Evolutionary conservation across 2,329 filamentous ascomycete genomes (phyloP).

Genomic region (Bipolaris cookei): DNA sequence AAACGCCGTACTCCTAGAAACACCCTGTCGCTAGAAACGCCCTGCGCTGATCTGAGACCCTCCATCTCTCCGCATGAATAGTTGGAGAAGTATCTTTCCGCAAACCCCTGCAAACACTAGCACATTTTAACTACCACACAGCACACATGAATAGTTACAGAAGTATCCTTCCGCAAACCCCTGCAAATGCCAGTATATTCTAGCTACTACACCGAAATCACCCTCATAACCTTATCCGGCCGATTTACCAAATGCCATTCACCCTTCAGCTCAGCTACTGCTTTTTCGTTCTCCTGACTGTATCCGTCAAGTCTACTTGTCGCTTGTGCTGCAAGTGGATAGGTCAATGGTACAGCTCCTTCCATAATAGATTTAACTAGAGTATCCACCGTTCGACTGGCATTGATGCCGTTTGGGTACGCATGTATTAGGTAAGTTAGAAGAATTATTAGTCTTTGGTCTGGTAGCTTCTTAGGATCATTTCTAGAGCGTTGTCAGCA

Average conservation of each 20-base stretch:
- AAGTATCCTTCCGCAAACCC: constrained; percentile 3
- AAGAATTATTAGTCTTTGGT: constrained; percentile 2
- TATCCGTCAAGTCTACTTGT: constrained; percentile 6
- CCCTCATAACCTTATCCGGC: background rate
- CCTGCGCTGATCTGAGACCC: background rate
- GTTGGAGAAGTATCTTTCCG: constrained; percentile 6
- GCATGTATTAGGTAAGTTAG: constrained; percentile 4
- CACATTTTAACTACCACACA: background rate
- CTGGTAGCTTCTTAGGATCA: constrained; percentile 1
- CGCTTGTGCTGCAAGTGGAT: background rate
- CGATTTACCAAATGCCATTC: constrained; percentile 3
- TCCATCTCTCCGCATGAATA: background rate
- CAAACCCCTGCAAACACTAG: background rate
- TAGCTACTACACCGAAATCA: background rate
- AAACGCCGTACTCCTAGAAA: background rate
- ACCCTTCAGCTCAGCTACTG: background rate
- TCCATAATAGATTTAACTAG: constrained; percentile 7
- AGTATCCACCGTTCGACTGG: background rate
- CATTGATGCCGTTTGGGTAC: background rate
- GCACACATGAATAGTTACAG: background rate
- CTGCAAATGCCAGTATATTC: background rate
- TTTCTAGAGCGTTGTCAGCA: constrained; percentile 5
- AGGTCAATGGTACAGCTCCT: background rate
- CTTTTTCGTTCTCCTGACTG: constrained; percentile 5
- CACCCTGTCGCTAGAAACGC: background rate